Evolutionary conservation across 2,329 filamentous ascomycete species (phyloP).

Genomic region (Helotiales sp.): DNA sequence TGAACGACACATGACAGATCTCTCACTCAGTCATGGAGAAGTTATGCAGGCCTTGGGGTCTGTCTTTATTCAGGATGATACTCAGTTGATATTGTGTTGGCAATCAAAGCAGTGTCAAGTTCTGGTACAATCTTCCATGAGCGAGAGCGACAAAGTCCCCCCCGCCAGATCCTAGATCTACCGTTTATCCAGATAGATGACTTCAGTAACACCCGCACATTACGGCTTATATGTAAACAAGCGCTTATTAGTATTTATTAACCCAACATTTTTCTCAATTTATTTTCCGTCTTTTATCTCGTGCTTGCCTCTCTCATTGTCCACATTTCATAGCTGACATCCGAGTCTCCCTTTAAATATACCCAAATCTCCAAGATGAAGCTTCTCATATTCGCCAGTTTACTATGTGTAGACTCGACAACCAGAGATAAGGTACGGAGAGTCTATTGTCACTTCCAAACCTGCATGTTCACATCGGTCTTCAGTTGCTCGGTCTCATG

Average conservation of each 20-base stretch:
- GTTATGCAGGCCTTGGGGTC: too few relatives aligned
- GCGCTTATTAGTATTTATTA: too few relatives aligned
- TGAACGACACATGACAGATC: background rate
- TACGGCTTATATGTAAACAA: background rate
- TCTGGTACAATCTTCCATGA: too few relatives aligned
- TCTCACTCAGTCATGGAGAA: too few relatives aligned
- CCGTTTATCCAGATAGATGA: background rate
- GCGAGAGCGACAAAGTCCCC: background rate
- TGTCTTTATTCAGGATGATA: too few relatives aligned
- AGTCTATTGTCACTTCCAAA: background rate
- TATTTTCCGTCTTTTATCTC: too few relatives aligned
- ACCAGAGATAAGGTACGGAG: background rate
- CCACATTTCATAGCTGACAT: too few relatives aligned
- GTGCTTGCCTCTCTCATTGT: too few relatives aligned
- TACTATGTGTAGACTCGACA: background rate
- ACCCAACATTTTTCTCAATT: background rate
- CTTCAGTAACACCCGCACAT: background rate
- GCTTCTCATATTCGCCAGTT: background rate
- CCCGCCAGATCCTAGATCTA: background rate
- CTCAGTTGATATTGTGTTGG: too few relatives aligned
- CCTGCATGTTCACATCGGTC: background rate
- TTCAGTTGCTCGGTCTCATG: conserved; percentile 6
- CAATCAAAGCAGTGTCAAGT: too few relatives aligned
- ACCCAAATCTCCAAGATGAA: background rate
- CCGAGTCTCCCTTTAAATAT: too few relatives aligned